Conservation (phyloP, 306 rosid species). For the Corylus americana region DNA sequence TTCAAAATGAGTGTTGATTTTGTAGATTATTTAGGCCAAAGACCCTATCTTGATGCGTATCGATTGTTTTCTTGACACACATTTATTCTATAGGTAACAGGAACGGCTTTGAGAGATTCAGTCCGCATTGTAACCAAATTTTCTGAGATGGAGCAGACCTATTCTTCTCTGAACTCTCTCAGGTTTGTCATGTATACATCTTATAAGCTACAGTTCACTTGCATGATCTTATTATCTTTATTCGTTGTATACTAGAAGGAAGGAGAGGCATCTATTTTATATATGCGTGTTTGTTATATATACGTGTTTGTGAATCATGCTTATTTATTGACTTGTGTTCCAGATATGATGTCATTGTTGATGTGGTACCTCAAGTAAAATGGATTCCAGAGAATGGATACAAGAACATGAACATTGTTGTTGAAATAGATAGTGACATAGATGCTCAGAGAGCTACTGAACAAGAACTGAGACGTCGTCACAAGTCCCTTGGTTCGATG, state of each 20-base stretch:
- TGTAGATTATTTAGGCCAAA: conserved; percentile 10
- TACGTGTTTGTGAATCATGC: not conserved
- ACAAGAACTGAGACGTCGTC: conserved; percentile 72
- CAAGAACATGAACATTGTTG: conserved; percentile 80
- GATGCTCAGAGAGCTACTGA: conserved; percentile 64
- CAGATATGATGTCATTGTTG: conserved; percentile 87
- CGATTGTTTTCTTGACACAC: conserved; percentile 1
- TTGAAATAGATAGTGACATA: conserved; percentile 82
- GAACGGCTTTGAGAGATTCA: conserved; percentile 81
- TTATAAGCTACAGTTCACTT: conserved; percentile 20
- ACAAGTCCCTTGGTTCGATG: conserved; percentile 66
- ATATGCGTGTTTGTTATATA: not conserved
- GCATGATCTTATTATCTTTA: conserved; percentile 14
- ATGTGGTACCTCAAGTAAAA: conserved; percentile 82
- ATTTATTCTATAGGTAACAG: conserved; percentile 57
- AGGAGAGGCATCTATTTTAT: conserved; percentile 5
- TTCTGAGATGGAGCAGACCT: conserved; percentile 78
- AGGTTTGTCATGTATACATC: conserved; percentile 47
- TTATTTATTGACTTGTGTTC: conserved; percentile 29
- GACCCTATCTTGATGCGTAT: conserved; percentile 4
- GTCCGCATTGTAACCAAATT: conserved; percentile 68
- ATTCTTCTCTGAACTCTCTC: conserved; percentile 65
- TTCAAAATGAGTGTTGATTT: conserved; percentile 3
- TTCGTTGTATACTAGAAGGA: conserved; percentile 14
- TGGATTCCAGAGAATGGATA: conserved; percentile 80